Evolutionary conservation across 225 moss, liverwort and hornwort genomes (phyloP), one percentile per base, ranked within the genome.

Genomic region (Bryum argenteum): DNA sequence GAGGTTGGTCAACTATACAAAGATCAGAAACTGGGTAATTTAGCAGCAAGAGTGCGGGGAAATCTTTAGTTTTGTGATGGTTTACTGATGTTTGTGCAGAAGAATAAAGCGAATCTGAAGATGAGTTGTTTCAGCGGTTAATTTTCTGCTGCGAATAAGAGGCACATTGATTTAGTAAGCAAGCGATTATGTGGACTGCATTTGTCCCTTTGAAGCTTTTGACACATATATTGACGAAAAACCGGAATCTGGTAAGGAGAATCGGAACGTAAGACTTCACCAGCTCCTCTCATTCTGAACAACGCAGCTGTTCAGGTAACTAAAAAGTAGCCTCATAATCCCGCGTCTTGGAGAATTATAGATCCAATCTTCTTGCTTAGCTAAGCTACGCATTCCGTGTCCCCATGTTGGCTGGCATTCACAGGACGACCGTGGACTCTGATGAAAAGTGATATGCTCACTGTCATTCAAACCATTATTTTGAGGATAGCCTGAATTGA

Each of bases 281-380:
- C 65, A 53, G 71, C 61, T 76, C 57, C 33, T 4, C 5, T 33
- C 33, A 33, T 33, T 61, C 56, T 58, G 82, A 78, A 75, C 74
- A 55, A 59, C 65, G 45, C 47, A 77, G 72, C 45, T 71, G 58
- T 79, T 79, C 87, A 87, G 89, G 83, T 80, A 68, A 88, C 52
- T 66, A 56, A 33, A 33, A 33, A 63, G 42, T 70, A 54, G 55
- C 71, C 78, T 70, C 78, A 75, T 72, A 61, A 57, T 70, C 59
- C 66, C 52, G 52, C 71, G 78, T 71, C 78, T 74, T 79, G 78
- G 60, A 82, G 62, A 71, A 48, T 9, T 58, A 75, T 71, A 66
- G 21, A 79, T 72, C 74, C 65, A 61, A 50, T 61, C 59, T 22
- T 66, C n/a, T 61, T 78, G 74, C 74, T 14, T 75, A 70, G 74